phyloP scores from a whole-genome alignment of 352 stramenopile species.

The Globisporangium carolinianum region DNA sequence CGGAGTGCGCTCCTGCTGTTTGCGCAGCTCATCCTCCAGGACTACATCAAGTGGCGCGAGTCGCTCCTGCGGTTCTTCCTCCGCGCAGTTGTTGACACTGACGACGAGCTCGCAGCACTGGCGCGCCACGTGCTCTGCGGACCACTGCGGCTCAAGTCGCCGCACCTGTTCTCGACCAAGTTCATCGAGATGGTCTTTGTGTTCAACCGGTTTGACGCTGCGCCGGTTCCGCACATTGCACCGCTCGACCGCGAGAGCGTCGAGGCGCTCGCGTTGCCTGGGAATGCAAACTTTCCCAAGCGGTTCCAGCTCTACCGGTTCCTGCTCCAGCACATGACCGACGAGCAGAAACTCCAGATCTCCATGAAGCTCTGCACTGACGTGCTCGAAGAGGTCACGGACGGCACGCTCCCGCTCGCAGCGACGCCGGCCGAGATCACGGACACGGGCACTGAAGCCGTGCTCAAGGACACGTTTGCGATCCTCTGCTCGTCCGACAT shows the following conservation, averaged over 20 bases:
- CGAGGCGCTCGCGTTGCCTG: slow-evolving; percentile 51
- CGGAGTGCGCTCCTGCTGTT: slow-evolving; percentile 95
- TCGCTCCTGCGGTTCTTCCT: slow-evolving; percentile 95
- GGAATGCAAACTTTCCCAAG: slow-evolving; percentile 46
- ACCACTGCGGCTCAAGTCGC: slow-evolving; percentile 88
- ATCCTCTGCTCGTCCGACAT: slow-evolving; percentile 85
- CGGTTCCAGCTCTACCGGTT: slow-evolving; percentile 92
- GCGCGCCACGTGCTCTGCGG: slow-evolving; percentile 90
- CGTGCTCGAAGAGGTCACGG: slow-evolving; percentile 88
- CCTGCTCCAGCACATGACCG: slow-evolving; percentile 91
- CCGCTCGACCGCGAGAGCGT: slow-evolving; percentile 59
- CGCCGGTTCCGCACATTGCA: slow-evolving; percentile 42
- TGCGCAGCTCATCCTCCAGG: slow-evolving; percentile 94
- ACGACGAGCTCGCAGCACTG: slow-evolving; percentile 90
- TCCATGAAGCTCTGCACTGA: slow-evolving; percentile 93
- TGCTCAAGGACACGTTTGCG: slow-evolving; percentile 83
- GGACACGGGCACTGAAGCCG: slow-evolving; percentile 83
- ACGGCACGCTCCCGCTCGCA: slow-evolving; percentile 61
- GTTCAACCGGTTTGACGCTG: slow-evolving; percentile 79
- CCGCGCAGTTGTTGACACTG: slow-evolving; percentile 90
- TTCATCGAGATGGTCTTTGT: slow-evolving; percentile 98
- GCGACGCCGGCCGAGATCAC: slow-evolving; percentile 69
- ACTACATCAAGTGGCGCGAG: slow-evolving; percentile 98
- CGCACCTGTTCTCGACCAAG: slow-evolving; percentile 93
- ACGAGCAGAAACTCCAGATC: slow-evolving; percentile 95